Conservation (phyloP, 2,329 filamentous ascomycete genomes). For the Fusarium avenaceum region DNA sequence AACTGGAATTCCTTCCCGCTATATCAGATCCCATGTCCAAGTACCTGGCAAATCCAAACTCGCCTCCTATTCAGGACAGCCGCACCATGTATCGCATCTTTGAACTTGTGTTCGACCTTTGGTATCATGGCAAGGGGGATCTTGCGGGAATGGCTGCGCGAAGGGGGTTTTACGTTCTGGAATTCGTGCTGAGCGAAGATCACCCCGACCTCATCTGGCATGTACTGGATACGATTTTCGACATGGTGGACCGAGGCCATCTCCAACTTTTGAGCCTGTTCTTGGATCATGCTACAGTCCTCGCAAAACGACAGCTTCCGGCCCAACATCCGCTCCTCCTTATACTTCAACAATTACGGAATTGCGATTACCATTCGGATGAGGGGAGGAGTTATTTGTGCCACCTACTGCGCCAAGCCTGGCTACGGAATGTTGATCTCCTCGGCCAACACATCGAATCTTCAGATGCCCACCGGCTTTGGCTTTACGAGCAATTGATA, state of each 20-base stretch:
- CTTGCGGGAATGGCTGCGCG: slow-evolving; percentile 56
- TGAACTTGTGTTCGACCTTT: slow-evolving; percentile 56
- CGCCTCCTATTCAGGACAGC: slow-evolving; percentile 56
- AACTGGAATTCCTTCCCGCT: slow-evolving; percentile 50
- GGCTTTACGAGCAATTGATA: slow-evolving; percentile 57
- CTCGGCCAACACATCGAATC: slow-evolving; percentile 51
- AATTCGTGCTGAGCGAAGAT: slow-evolving; percentile 55
- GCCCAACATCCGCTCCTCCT: slow-evolving; percentile 52
- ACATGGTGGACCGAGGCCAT: slow-evolving; percentile 55
- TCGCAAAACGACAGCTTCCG: slow-evolving; percentile 50
- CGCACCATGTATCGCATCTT: slow-evolving; percentile 58
- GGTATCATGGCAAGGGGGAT: slow-evolving; percentile 54
- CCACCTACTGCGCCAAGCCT: slow-evolving; percentile 54
- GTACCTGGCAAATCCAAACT: slow-evolving; percentile 54
- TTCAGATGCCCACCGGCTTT: slow-evolving; percentile 50
- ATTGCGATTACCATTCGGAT: slow-evolving; percentile 52
- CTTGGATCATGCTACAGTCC: slow-evolving; percentile 50
- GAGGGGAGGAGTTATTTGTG: slow-evolving; percentile 52
- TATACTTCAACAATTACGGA: slow-evolving; percentile 52
- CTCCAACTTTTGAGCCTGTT: slow-evolving; percentile 54
- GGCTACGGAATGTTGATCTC: slow-evolving; percentile 55
- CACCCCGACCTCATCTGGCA: slow-evolving; percentile 57
- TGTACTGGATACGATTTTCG: slow-evolving; percentile 56
- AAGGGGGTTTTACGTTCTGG: slow-evolving; percentile 54
- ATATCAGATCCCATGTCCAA: slow-evolving; percentile 54